Base-by-base conservation (phyloP, 2,329 filamentous ascomycete species). In the Tricladium varicosporioides region DNA sequence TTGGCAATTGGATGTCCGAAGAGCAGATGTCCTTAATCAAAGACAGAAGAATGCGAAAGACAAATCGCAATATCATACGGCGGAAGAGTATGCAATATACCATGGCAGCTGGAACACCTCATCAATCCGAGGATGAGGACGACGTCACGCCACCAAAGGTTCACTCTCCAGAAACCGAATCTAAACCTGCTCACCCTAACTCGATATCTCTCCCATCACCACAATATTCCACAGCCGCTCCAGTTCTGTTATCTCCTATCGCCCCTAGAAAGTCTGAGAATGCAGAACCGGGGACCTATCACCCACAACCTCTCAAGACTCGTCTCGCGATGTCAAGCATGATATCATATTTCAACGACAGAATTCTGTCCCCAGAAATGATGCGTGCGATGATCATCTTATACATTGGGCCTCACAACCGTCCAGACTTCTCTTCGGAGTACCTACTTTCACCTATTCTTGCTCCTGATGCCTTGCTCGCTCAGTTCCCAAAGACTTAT, bases 321-420 rank as follows among this genome's bases (percentile, higher is more conserved):
- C 85, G 92, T n/a, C 82, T 99, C 9, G 92, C 93, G 14, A 96
- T 93, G 70, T 92, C 91, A 0, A 93, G 88, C n/a, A 96, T 96
- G 85, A 95, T 99, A 36, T 97, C 93, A 0, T 97, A 97, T 74
- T 96, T 97, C 73, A 94, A 96, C 71, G 94, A 99, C 72, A 88
- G 94, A 27, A 89, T 99, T 27, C 80, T 99, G 13, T 93, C 91
- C 0, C 93, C 94, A 0, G 94, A 99, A 73, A 96, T 97, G 91
- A 97, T 97, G 88, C 89, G 94, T 32, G 91, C 92, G 61, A 97
- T 99, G 92, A 96, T 99, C 63, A 96, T 99, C 63, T 80, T 99
- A 3, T 99, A 99, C 71, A 89, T 99, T 54, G 94, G 94, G 0
- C 92, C 92, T 0, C 89, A 97, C 70, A 91, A 94, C 71, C 87